Evolutionary conservation across 2,329 filamentous ascomycete genomes (phyloP).

Genomic region (Cercospora sp.): DNA sequence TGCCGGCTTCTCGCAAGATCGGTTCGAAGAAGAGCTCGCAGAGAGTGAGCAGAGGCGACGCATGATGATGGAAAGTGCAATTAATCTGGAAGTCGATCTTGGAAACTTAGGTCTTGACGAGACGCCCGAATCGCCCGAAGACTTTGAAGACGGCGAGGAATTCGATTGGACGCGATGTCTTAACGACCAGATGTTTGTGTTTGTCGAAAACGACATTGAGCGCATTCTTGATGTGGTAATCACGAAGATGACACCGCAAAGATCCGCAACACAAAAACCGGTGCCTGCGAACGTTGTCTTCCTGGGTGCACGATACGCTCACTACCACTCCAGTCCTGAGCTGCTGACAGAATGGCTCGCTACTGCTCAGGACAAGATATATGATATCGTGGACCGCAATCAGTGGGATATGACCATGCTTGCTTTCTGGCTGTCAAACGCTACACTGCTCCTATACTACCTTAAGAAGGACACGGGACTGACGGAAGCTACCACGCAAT

Average conservation of each 20-base stretch:
- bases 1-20: constrained; percentile 85
- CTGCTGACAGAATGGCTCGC: constrained; percentile 77
- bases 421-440: constrained; percentile 98
- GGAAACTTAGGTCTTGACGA: constrained; percentile 96
- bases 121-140: constrained; percentile 83
- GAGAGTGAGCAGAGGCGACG: constrained; percentile 92
- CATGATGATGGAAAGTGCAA: constrained; percentile 99
- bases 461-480: constrained; percentile 89
- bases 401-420: constrained; percentile 99
- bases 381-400: constrained; percentile 88
- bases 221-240: constrained; percentile 93
- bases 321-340: constrained; percentile 89
- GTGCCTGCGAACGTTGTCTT: constrained; percentile 98
- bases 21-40: constrained; percentile 95
- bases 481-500: constrained; percentile 77
- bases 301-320: constrained; percentile 89
- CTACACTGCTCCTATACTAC: constrained; percentile 91
- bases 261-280: constrained; percentile 94
- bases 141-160: constrained; percentile 86
- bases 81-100: constrained; percentile 93
- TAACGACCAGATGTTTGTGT: constrained; percentile 99
- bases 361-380: constrained; percentile 92
- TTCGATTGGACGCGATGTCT: constrained; percentile 94
- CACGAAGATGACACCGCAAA: constrained; percentile 95
- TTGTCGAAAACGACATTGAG: constrained; percentile 90